Base-by-base conservation (phyloP, 2,329 filamentous ascomycete species). In the Metarhizium sp. region DNA sequence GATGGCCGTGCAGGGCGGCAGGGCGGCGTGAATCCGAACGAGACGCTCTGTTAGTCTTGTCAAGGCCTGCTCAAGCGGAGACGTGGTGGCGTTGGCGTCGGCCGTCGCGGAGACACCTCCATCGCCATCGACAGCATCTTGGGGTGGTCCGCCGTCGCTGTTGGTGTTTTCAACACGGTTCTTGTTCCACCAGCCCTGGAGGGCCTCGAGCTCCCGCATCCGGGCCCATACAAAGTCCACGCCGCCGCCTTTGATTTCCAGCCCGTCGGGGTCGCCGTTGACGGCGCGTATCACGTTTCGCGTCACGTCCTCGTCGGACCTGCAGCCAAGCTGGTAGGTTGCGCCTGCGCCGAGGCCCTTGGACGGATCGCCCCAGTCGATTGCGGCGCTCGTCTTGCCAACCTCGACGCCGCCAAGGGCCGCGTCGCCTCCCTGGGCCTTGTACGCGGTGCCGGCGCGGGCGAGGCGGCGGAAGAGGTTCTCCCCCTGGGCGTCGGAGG, bases 281-380 rank as follows among this genome's bases (percentile, higher is more conserved):
- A 85, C 75, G 25, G 82, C 82, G 51, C 83, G 80, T 55, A 85
- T 71, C 20, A 85, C 67, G 55, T 75, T 77, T 6, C 72, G 67
- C 43, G 76, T 71, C 11, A 84, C 80, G 14, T 86, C 81, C 42
- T 82, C 79, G 66, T 86, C 83, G 47, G 75, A 78, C 46, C 69
- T 72, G 67, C 83, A 86, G 16, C 78, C 77, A 46, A 86, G 76
- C 40, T 77, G 72, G 59, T 79, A 72, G 4, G 76, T 81, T 4
- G 83, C 80, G 47, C 79, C 79, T 48, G 73, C 75, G 51, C 81
- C 81, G 5, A 76, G 74, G 16, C 81, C 81, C 63, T 79, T 79
- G 53, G 74, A 73, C 14, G 89, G 88, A 58, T 91, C 87, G 52
- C 92, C 92, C 87, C 92, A 96, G 71, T 99, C 94, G 25, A 97